These are phyloP conservation scores for Prasinococcaceae sp. DNA, from an alignment of 139 green algal species.

Conservation along the genomic window DNA sequence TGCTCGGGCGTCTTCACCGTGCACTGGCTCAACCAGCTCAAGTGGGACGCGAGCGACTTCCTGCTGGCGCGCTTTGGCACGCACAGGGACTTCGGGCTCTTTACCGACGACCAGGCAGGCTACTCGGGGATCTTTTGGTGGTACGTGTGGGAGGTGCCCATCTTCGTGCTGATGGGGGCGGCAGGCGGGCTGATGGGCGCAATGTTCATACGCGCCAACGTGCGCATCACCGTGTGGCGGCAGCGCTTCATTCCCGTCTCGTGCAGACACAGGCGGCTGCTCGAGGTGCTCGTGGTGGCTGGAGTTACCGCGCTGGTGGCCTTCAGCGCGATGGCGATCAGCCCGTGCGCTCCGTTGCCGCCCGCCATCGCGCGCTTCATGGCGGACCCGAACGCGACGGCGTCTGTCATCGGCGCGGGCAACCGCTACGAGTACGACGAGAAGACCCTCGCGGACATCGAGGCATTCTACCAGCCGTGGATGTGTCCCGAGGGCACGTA, in stretches of 20 bases:
- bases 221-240: conserved; percentile 20
- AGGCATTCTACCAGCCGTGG: conserved; percentile 32
- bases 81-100: conserved; percentile 40
- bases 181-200: conserved; percentile 32
- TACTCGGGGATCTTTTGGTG: conserved; percentile 10
- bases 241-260: conserved; percentile 20
- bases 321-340: conserved; percentile 30
- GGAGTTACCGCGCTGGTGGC: conserved; percentile 34
- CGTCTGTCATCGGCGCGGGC: background rate
- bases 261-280: conserved; percentile 16
- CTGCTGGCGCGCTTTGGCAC: conserved; percentile 28
- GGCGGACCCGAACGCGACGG: too few relatives aligned
- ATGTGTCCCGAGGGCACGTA: conserved; percentile 39
- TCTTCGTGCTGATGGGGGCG: conserved; percentile 42
- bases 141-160: conserved; percentile 39
- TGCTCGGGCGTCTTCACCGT: conserved; percentile 38
- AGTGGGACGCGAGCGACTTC: conserved; percentile 17
- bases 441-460: conserved; percentile 1
- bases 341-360: conserved; percentile 26
- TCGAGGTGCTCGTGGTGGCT: conserved; percentile 36
- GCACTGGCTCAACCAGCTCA: conserved; percentile 28
- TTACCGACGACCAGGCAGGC: conserved; percentile 29
- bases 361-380: too few relatives aligned
- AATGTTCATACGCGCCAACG: conserved; percentile 25
- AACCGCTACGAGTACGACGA: conserved; percentile 9